Evolutionary conservation across 352 stramenopile genomes (phyloP).

Genomic region (Globisporangium mamillatum): DNA sequence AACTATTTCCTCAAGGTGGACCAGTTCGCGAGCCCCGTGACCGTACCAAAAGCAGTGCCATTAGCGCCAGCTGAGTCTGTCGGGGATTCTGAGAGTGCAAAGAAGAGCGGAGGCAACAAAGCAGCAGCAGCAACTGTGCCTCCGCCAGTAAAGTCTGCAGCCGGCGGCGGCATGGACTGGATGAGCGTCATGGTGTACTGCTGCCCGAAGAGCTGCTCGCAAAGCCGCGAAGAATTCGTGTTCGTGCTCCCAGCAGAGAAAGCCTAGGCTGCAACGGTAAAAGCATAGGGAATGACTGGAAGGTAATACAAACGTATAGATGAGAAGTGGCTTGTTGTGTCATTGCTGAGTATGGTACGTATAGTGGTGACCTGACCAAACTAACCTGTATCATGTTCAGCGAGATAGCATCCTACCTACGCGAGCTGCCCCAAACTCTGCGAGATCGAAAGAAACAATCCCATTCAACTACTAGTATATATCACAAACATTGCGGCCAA

Average conservation of each 20-base stretch:
- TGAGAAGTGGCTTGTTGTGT: too few species aligned
- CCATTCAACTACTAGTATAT: too few species aligned
- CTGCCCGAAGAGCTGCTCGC: conserved; percentile 61
- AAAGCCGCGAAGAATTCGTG: conserved; percentile 66
- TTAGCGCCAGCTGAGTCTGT: background rate
- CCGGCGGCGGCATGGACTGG: conserved; percentile 74
- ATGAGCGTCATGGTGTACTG: conserved; percentile 75
- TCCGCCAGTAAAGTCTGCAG: conserved; percentile 1
- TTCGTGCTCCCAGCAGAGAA: conserved; percentile 49
- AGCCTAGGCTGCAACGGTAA: background rate
- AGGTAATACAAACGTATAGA: too few species aligned
- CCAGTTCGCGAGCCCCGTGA: conserved; percentile 32
- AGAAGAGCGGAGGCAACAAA: conserved; percentile 2
- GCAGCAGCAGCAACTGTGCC: conserved; percentile 9
- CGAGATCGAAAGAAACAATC: too few species aligned
- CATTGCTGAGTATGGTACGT: too few species aligned
- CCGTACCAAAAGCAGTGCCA: conserved; percentile 15
- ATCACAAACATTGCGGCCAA: too few species aligned
- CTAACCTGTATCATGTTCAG: too few species aligned
- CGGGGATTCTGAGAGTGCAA: background rate
- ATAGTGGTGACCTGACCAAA: too few species aligned
- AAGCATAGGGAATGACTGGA: too few species aligned
- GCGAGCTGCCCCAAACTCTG: too few species aligned
- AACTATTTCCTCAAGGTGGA: conserved; percentile 88
- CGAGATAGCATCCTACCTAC: too few species aligned